These are phyloP conservation scores for Pyracantha coccinea DNA, from an alignment of 331 rosid species.

Conservation along the genomic window DNA sequence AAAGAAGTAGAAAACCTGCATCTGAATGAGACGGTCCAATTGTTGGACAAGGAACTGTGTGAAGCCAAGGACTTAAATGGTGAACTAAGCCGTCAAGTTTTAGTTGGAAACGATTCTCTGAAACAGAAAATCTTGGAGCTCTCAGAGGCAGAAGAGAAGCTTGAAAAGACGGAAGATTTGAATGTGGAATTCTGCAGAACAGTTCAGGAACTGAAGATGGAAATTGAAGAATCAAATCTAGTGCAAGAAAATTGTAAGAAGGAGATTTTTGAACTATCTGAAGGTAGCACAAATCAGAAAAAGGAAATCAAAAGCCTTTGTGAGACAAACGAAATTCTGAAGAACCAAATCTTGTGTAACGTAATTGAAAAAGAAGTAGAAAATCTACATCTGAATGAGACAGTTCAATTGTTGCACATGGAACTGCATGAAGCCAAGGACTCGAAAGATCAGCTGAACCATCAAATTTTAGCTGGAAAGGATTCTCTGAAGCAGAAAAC, in stretches of 20 bases:
- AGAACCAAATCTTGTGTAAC: slow-evolving; percentile 26
- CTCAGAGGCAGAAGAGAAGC: slow-evolving; percentile 45
- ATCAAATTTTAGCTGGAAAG: slow-evolving; percentile 40
- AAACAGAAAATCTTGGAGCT: slow-evolving; percentile 45
- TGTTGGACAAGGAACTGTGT: slow-evolving; percentile 42
- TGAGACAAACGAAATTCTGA: slow-evolving; percentile 39
- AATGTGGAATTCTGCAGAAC: slow-evolving; percentile 36
- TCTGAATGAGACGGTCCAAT: slow-evolving; percentile 41
- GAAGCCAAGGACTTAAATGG: slow-evolving; percentile 40
- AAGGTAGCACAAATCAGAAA: slow-evolving; percentile 34
- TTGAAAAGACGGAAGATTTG: slow-evolving; percentile 28
- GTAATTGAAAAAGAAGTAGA: slow-evolving; percentile 40
- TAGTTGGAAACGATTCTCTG: slow-evolving; percentile 37
- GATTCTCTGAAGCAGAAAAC: slow-evolving; percentile 44
- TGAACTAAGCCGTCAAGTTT: slow-evolving; percentile 45
- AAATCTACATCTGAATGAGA: slow-evolving; percentile 26
- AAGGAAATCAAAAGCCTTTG: slow-evolving; percentile 45
- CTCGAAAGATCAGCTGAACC: slow-evolving; percentile 38
- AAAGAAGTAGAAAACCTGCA: slow-evolving; percentile 45
- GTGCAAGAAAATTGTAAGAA: slow-evolving; percentile 30
- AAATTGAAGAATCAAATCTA: slow-evolving; percentile 38
- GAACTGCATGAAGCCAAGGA: slow-evolving; percentile 47
- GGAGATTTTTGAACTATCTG: slow-evolving; percentile 49
- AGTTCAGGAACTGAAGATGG: slow-evolving; percentile 56
- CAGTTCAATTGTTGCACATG: slow-evolving; percentile 39